phyloP scores from a whole-genome alignment of 805 yeast species.

The Myxozyma nipponensis region DNA sequence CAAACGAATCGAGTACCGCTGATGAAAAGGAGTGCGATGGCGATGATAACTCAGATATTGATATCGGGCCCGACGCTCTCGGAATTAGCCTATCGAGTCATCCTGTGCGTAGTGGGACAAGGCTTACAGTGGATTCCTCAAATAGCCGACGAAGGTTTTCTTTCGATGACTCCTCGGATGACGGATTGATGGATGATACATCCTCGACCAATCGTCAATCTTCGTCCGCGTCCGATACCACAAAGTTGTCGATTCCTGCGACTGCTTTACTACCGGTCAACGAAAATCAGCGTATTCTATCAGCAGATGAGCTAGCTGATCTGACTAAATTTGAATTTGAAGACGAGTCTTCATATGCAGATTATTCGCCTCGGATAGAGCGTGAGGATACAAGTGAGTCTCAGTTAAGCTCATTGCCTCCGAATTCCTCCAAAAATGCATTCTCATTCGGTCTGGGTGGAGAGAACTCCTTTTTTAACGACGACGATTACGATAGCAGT shows the following conservation, averaged over 20 bases:
- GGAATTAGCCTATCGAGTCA: neutral
- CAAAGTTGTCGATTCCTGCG: neutral
- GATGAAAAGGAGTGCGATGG: neutral
- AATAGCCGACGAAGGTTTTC: constrained; percentile 10
- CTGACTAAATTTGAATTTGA: constrained; percentile 18
- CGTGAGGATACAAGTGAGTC: neutral
- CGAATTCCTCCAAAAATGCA: neutral
- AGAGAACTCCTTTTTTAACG: neutral
- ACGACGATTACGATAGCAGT: neutral
- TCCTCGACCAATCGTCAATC: neutral
- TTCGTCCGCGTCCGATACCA: neutral
- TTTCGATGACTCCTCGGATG: constrained; percentile 11
- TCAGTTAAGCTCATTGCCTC: neutral
- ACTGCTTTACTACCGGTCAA: neutral
- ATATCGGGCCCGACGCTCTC: neutral
- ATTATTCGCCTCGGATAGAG: neutral
- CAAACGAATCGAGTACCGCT: neutral
- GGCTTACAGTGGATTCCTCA: neutral
- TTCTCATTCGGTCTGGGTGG: neutral
- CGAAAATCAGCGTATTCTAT: neutral
- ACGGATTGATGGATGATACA: neutral
- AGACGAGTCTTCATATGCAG: constrained; percentile 2
- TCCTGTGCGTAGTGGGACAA: neutral
- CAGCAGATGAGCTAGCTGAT: constrained; percentile 16
- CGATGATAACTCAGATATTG: constrained; percentile 1